A percentile compares a stretch with the other conserved stretches of the same genome.
Evolutionary conservation across 148 eudicot species (phyloP).

Genomic region (Heliamphora exappendiculata): DNA sequence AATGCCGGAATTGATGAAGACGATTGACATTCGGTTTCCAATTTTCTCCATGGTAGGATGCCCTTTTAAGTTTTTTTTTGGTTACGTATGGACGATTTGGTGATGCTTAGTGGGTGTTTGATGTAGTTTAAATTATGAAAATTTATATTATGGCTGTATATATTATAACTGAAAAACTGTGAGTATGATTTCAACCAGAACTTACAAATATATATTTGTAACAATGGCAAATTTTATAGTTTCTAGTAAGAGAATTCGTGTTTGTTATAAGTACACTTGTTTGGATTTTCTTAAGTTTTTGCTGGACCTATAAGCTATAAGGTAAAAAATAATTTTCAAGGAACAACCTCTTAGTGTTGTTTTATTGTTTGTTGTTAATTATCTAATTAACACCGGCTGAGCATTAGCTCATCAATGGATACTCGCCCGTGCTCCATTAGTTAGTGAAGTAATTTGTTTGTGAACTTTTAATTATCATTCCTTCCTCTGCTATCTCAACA

Average conservation of each 20-base stretch:
- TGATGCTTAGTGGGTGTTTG: too few relatives aligned
- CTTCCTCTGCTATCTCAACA: neutral
- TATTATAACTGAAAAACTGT: too few relatives aligned
- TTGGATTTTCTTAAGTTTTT: too few relatives aligned
- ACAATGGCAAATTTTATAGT: too few relatives aligned
- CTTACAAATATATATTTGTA: too few relatives aligned
- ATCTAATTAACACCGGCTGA: neutral
- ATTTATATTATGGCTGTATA: too few relatives aligned
- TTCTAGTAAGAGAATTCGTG: too few relatives aligned
- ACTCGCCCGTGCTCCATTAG: neutral
- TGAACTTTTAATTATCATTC: neutral
- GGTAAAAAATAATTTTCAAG: too few relatives aligned
- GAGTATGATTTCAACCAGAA: too few relatives aligned
- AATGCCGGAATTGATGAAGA: constrained; percentile 56
- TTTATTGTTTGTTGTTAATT: neutral
- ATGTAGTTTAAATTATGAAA: too few relatives aligned
- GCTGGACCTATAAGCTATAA: too few relatives aligned
- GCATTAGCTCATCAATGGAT: neutral
- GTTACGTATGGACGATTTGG: neutral
- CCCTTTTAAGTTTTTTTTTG: neutral
- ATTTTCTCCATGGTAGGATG: constrained; percentile 66
- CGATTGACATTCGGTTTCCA: constrained; percentile 47
- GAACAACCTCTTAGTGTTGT: neutral
- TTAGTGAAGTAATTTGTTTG: neutral
- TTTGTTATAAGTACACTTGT: too few relatives aligned